A percentile compares a stretch with the other conserved stretches of the same genome.
Evolutionary conservation across 495 filamentous ascomycete genomes (phyloP).

Genomic region (Penicillium flavigenum): DNA sequence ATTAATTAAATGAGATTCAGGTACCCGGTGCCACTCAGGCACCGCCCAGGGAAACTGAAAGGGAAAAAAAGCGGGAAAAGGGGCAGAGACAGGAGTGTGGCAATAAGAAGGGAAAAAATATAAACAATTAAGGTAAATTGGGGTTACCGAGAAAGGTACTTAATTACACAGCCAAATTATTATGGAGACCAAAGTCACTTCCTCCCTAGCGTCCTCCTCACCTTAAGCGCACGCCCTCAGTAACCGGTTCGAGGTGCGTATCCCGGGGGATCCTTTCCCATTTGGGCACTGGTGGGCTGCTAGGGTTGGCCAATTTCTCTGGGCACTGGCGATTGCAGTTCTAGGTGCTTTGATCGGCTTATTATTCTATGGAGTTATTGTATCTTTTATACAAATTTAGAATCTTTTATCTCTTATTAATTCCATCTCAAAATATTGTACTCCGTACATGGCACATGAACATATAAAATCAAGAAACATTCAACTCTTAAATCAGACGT

Average conservation of each 20-base stretch:
- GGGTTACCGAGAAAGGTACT: background rate
- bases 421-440: too few species aligned
- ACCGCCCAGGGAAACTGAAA: background rate
- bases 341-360: slow-evolving; percentile 10
- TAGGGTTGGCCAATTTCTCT: slow-evolving; percentile 9
- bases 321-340: slow-evolving; percentile 11
- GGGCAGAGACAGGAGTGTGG: slow-evolving; percentile 12
- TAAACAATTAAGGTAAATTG: background rate
- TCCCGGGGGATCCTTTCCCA: slow-evolving; percentile 21
- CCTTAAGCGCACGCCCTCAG: slow-evolving; percentile 2
- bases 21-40: slow-evolving; percentile 27
- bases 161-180: background rate
- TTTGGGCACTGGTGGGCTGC: slow-evolving; percentile 12
- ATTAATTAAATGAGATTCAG: slow-evolving; percentile 22
- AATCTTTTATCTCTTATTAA: too few species aligned
- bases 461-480: too few species aligned
- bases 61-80: too few species aligned
- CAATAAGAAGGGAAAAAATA: background rate
- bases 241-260: slow-evolving; percentile 1
- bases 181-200: slow-evolving; percentile 4
- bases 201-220: slow-evolving; percentile 9
- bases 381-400: too few species aligned
- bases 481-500: too few species aligned
- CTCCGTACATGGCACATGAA: too few species aligned
- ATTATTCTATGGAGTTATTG: background rate